These are phyloP conservation scores for Draba incana DNA, from an alignment of 345 rosid species.

Conservation along the genomic window DNA sequence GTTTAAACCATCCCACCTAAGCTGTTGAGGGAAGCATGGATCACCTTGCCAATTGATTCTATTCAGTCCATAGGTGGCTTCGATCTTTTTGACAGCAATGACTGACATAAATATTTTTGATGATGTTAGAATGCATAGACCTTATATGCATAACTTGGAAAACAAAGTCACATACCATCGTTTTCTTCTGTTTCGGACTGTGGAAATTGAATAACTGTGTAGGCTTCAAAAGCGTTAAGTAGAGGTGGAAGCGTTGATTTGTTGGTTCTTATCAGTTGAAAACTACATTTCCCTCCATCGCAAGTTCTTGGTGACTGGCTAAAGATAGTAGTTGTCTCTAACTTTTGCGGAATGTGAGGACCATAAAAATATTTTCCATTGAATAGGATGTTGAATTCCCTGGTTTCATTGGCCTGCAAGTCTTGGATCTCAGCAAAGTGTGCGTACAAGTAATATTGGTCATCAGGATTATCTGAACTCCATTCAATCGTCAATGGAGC, in stretches of 20 bases:
- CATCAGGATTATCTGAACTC: neutral
- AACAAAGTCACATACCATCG: conserved; percentile 35
- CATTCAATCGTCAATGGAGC: neutral
- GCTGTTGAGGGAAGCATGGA: conserved; percentile 26
- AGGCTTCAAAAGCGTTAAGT: conserved; percentile 42
- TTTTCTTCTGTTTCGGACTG: conserved; percentile 32
- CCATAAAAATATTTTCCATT: conserved; percentile 11
- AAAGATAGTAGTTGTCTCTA: conserved; percentile 5
- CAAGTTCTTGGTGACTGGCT: neutral
- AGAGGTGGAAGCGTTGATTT: conserved; percentile 42
- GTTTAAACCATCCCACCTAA: conserved; percentile 1
- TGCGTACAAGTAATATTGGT: conserved; percentile 24
- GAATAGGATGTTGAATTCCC: conserved; percentile 33
- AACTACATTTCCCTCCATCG: neutral
- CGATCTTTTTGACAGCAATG: neutral
- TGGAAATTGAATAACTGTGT: conserved; percentile 26
- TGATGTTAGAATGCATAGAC: conserved; percentile 1
- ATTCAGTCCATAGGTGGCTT: neutral
- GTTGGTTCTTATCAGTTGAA: conserved; percentile 21
- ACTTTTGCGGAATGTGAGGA: neutral
- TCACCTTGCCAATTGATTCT: conserved; percentile 25
- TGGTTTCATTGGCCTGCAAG: conserved; percentile 25
- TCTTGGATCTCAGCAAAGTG: conserved; percentile 48
- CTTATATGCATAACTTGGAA: neutral
- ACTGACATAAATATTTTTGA: neutral